Evolutionary conservation across 2,329 filamentous ascomycete genomes (phyloP).

Genomic region (Apiospora kogelbergensis): DNA sequence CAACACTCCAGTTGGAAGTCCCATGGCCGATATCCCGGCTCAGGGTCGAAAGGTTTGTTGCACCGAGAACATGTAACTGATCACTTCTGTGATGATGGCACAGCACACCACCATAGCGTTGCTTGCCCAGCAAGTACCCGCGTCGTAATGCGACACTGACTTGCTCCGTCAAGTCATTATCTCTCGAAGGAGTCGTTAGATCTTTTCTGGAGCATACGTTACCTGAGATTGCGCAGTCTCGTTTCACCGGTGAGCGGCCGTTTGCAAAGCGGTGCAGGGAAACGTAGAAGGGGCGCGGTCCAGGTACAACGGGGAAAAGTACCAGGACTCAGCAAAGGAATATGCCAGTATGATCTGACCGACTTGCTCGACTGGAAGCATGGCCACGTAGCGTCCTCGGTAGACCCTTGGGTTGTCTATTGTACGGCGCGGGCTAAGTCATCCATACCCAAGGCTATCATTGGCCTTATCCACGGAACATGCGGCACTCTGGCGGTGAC

Average conservation of each 20-base stretch:
- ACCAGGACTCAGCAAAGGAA: not conserved
- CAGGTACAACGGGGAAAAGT: not conserved
- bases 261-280: not conserved
- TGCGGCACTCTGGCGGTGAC: not conserved
- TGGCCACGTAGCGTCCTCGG: not conserved
- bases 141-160: not conserved
- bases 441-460: not conserved
- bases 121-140: not conserved
- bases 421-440: not conserved
- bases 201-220: not conserved
- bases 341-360: not conserved
- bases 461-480: not conserved
- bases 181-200: not conserved
- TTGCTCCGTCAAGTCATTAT: not conserved
- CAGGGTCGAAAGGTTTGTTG: not conserved
- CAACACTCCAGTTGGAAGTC: not conserved
- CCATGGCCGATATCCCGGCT: not conserved
- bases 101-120: not conserved
- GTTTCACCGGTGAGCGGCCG: not conserved
- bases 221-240: conserved; percentile 5
- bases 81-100: not conserved
- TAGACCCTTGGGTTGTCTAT: not conserved
- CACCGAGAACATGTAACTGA: not conserved
- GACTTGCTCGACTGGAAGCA: not conserved
- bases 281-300: not conserved